These are phyloP conservation scores for Xylaria scruposa DNA, from an alignment of 495 filamentous ascomycete species.

Conservation along the genomic window DNA sequence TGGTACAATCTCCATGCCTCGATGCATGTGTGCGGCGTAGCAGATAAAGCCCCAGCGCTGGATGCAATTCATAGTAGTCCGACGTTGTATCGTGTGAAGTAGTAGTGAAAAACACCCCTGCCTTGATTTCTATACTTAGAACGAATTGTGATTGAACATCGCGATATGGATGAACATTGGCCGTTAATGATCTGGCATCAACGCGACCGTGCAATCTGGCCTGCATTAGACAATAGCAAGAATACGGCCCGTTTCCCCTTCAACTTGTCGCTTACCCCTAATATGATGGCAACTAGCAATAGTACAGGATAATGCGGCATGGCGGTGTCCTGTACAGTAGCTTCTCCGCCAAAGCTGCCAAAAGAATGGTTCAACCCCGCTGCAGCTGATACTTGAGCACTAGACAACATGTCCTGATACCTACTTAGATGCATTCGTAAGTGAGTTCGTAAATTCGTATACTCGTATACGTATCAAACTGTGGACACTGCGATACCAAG, in stretches of 20 bases:
- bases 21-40: conserved; percentile 21
- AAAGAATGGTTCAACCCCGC: conserved; percentile 8
- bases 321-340: neutral
- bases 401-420: neutral
- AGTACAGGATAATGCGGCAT: neutral
- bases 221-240: conserved; percentile 6
- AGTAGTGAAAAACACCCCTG: conserved; percentile 1
- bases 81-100: conserved; percentile 23
- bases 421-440: neutral
- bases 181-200: conserved; percentile 7
- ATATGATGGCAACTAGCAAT: neutral
- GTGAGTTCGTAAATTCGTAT: too few relatives aligned
- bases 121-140: conserved; percentile 23
- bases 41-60: conserved; percentile 8
- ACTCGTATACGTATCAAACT: neutral
- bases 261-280: conserved; percentile 6
- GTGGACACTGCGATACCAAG: neutral
- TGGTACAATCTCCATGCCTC: neutral
- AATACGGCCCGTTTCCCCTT: conserved; percentile 2
- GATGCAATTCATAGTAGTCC: neutral
- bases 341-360: neutral
- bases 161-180: conserved; percentile 7
- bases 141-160: neutral
- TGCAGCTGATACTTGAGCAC: neutral
- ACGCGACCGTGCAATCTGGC: conserved; percentile 19